A percentile compares a stretch with the other conserved stretches of the same genome.
Conservation (phyloP, 2,329 filamentous ascomycete species). For the Fusarium sp. region DNA sequence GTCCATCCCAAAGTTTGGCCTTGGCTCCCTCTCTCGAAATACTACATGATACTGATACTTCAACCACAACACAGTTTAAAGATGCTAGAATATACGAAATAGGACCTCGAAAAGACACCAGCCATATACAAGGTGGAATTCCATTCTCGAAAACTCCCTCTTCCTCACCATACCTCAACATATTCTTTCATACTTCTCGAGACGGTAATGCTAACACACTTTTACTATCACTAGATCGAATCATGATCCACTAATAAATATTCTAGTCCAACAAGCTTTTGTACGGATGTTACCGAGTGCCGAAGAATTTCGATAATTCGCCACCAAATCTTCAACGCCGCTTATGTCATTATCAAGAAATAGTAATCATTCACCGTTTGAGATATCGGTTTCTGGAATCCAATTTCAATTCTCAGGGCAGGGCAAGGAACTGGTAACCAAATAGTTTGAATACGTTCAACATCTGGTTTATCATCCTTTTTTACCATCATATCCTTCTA, state of each 20-base stretch:
- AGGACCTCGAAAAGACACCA: background rate
- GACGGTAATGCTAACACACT: background rate
- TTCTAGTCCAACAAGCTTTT: conserved; percentile 27
- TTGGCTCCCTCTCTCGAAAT: background rate
- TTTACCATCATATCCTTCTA: conserved; percentile 25
- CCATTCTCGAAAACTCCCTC: background rate
- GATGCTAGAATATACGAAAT: background rate
- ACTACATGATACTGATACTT: background rate
- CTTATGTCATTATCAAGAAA: conserved; percentile 29
- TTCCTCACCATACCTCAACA: background rate
- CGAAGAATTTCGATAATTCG: conserved; percentile 11
- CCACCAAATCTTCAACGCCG: conserved; percentile 18
- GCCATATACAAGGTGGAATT: background rate
- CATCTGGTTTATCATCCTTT: conserved; percentile 11
- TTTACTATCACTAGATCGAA: conserved; percentile 14
- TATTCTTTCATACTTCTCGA: background rate
- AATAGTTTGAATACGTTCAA: background rate
- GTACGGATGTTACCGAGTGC: conserved; percentile 22
- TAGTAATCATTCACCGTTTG: background rate
- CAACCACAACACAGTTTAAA: background rate
- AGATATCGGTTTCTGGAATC: background rate
- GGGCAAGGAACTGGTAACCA: background rate
- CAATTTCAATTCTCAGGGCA: background rate
- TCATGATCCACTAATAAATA: background rate
- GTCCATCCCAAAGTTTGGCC: conserved; percentile 7